Percentiles rank a stretch among this genome's conserved stretches.
Conservation (phyloP, 2,329 filamentous ascomycete species). For the Alternaria gaisen region DNA sequence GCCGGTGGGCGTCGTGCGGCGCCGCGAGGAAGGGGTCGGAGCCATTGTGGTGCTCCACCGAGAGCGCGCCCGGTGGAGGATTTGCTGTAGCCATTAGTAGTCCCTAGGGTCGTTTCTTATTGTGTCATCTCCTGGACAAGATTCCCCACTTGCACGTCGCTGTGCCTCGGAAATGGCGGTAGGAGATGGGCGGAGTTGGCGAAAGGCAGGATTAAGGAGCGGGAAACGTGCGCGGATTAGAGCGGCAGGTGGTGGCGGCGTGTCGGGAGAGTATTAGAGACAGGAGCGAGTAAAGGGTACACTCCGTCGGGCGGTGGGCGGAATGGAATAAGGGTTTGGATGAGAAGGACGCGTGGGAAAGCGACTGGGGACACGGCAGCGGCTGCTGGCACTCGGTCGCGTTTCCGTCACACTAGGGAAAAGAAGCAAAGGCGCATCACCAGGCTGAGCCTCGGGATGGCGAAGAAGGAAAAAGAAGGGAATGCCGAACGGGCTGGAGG, state of each 20-base stretch:
- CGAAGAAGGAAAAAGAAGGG: constrained; percentile 37
- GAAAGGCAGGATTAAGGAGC: constrained; percentile 12
- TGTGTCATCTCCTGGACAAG: constrained; percentile 39
- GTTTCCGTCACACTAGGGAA: constrained; percentile 38
- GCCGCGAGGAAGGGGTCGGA: constrained; percentile 57
- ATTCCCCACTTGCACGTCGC: constrained; percentile 4
- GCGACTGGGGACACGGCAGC: constrained; percentile 30
- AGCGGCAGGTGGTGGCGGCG: constrained; percentile 2
- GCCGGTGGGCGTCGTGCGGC: constrained; percentile 54
- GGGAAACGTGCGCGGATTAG: constrained; percentile 6
- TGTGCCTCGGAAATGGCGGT: constrained; percentile 4
- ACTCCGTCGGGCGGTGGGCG: constrained; percentile 25
- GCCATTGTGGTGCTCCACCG: constrained; percentile 49
- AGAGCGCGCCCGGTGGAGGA: constrained; percentile 52
- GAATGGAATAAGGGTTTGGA: constrained; percentile 33
- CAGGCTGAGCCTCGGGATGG: constrained; percentile 43
- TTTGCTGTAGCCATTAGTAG: constrained; percentile 56
- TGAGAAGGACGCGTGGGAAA: constrained; percentile 34
- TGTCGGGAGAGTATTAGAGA: constrained; percentile 15
- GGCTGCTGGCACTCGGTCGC: constrained; percentile 37
- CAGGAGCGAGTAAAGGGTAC: constrained; percentile 25
- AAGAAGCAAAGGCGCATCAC: constrained; percentile 39
- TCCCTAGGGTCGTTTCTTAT: constrained; percentile 27
- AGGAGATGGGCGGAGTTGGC: constrained; percentile 4
- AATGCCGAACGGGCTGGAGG: constrained; percentile 37